Evolutionary conservation across 345 rosid genomes (phyloP).

Genomic region (Brassica cretica): DNA sequence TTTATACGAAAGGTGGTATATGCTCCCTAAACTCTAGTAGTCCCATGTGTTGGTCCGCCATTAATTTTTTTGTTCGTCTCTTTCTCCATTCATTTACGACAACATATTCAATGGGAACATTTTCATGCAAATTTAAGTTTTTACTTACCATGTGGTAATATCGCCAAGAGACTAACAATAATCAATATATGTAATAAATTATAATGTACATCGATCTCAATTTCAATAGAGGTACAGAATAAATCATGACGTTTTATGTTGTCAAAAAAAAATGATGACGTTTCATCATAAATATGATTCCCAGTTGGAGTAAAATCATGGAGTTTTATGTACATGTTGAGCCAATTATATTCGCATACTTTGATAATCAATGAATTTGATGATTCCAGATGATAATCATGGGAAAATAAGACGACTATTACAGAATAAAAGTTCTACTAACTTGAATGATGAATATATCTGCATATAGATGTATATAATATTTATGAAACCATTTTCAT

Average conservation of each 20-base stretch:
- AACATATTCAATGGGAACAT: slow-evolving; percentile 2
- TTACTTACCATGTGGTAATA: slow-evolving; percentile 17
- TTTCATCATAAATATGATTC: background rate
- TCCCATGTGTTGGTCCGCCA: slow-evolving; percentile 55
- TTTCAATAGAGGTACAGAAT: background rate
- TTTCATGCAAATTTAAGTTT: slow-evolving; percentile 6
- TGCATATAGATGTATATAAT: too few species aligned
- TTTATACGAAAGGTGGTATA: slow-evolving; percentile 26
- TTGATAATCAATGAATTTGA: background rate
- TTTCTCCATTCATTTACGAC: background rate
- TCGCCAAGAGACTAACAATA: background rate
- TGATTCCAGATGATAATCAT: background rate
- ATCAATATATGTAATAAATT: background rate
- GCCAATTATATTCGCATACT: background rate
- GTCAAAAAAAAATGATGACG: too few species aligned
- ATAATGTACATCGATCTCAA: background rate
- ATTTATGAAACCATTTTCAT: background rate
- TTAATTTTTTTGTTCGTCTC: background rate
- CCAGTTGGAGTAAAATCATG: background rate
- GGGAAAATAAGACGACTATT: background rate
- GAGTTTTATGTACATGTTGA: background rate
- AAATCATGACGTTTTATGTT: background rate
- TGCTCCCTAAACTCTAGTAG: slow-evolving; percentile 46
- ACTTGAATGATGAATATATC: background rate
- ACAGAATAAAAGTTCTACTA: background rate